Base-by-base conservation (phyloP, 805 yeast species). In the Wickerhamomyces subpelliculosus region DNA sequence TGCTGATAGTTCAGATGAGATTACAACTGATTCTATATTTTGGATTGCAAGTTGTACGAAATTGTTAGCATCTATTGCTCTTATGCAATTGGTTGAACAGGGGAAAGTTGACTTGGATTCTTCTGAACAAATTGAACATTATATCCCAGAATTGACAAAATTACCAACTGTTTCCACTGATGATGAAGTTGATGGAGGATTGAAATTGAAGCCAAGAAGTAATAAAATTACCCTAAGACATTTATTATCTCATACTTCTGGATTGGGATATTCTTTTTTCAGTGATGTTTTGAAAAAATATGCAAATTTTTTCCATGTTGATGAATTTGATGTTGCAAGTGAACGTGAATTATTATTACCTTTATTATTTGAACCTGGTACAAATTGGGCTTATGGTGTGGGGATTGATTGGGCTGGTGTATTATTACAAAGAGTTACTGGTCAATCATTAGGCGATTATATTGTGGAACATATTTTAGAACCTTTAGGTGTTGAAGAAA, bases 321-420 rank as follows among this genome's bases (percentile, higher is more conserved):
- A 51, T 34, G 49, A 44, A n/a, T 44, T 51, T 25, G 35, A 48
- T 24, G 32, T 37, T 7, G 11, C 33, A 1, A 35, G 35, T n/a
- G 42, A 33, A 20, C 32, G 46, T 18, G 49, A 48, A 21, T 30
- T 47, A 2, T 43, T 36, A 16, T 44, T 36, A 24, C 64, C 65
- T 1, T 47, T 63, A 17, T 21, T 52, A 10, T 59, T 55, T 34
- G 65, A 64, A 34, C 70, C 70, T 3, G 70, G 69, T 13, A 46
- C 59, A 2, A 38, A 44, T 13, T 65, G 65, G 65, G 22, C 41
- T 11, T 65, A 65, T 42, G 67, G 70, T 27, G 42, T 47, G 12
- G 48, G 48, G 25, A 50, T 64, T 14, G 70, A 65, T 39, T 61
- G 67, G 67, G 64, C 59, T 1, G 67, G 70, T 4, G 34, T 43